A percentile compares a stretch with the other conserved stretches of the same genome.
Evolutionary conservation across 768 basidiomycete genomes (phyloP).

Genomic region (Amanita inopinata): DNA sequence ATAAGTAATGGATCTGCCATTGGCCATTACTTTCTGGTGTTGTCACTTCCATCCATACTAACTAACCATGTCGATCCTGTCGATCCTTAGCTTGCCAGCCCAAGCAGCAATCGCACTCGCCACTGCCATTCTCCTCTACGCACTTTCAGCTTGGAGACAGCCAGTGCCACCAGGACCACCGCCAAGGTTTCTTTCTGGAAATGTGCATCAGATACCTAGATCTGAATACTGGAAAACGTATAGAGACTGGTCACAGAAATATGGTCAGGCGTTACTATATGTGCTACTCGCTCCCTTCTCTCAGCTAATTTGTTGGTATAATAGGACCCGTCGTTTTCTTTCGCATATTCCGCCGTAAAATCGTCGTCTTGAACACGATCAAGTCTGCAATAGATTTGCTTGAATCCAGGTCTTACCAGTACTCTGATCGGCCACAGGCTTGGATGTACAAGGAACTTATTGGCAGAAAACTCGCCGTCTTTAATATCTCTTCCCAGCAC

Average conservation of each 20-base stretch:
- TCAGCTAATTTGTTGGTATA: no score
- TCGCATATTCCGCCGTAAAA: constrained; percentile 24
- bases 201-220: neutral
- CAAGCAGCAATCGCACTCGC: no score
- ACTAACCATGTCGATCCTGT: no score
- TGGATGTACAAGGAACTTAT: constrained; percentile 26
- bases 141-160: no score
- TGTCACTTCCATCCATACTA: no score
- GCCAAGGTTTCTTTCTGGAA: neutral
- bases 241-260: neutral
- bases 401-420: constrained; percentile 34
- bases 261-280: no score
- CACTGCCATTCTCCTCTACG: no score
- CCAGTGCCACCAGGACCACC: neutral
- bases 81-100: no score
- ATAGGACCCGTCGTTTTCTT: constrained; percentile 33
- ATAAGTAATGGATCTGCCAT: no score
- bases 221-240: neutral
- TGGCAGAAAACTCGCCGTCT: constrained; percentile 19
- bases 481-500: constrained; percentile 20
- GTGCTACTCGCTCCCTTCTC: no score
- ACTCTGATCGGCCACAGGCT: constrained; percentile 34
- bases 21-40: no score
- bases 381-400: constrained; percentile 34
- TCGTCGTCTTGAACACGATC: constrained; percentile 36